Base-by-base conservation (phyloP, 106 monocot genomes). In the Dendrobium nobile region DNA sequence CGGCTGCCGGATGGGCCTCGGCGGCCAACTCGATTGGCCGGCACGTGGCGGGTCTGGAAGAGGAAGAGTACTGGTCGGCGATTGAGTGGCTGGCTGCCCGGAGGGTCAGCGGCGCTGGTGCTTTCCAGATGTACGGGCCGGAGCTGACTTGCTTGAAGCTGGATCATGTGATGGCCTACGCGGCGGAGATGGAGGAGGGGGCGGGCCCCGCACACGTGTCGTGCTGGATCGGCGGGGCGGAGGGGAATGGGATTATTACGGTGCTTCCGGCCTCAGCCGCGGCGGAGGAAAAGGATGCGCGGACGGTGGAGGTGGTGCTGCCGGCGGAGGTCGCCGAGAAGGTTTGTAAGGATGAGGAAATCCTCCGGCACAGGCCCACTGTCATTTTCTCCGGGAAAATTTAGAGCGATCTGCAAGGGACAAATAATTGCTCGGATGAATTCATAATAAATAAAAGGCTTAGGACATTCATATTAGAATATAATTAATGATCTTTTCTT, bases 61-160 rank as follows among this genome's bases (percentile, higher is more conserved):
- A 92, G 81, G 89, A 89, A 61, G 92, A 92, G 43, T 83, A 89
- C 79, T 92, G 92, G 92, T 75, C 82, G 41, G 81, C 80, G 17
- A 77, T 87, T 9, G 87, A 89, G 43, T 92, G 92, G 92, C 72
- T 86, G 26, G 82, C 82, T 64, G 73, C 47, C 67, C 41, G 48
- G 20, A 22, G 68, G 13, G 13, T 20, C 20, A 72, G 22, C 41
- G 67, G 27, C 58, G 58, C 45, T 8, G 56, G 20, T 45, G 55
- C 87, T n/a, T 85, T 87, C 76, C 84, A 68, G 70, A 85, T 92
- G 85, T 92, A 89, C 82, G 92, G 89, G 20, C 89, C 89, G 28
- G 89, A 89, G 89, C 87, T 92, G 7, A 89, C 92, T 75, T 87
- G 85, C 84, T 40, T 83, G 54, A 81, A 58, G 59, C 7, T 87